These are phyloP conservation scores for Globisporangium abappressorium DNA, from an alignment of 352 stramenopile genomes.

Conservation along the genomic window DNA sequence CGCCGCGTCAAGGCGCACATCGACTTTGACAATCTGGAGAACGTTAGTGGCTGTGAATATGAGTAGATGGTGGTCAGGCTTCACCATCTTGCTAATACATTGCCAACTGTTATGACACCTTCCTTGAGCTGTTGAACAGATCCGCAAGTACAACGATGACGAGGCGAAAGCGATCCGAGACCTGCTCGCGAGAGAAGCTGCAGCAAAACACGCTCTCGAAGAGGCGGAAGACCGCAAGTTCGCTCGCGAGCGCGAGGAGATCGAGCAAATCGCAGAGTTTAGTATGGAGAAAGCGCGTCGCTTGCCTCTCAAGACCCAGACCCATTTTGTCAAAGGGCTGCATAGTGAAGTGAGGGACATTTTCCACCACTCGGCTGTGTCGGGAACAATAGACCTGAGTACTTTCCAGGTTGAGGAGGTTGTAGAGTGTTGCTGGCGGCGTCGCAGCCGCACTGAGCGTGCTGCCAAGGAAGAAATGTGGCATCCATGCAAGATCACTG, in stretches of 20 bases:
- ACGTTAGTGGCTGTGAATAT: constrained; percentile 19
- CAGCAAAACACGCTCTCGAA: constrained; percentile 41
- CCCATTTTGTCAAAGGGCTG: constrained; percentile 41
- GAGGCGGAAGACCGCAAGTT: constrained; percentile 38
- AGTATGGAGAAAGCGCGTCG: constrained; percentile 37
- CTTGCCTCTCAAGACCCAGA: constrained; percentile 37
- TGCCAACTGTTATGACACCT: neutral
- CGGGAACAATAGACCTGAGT: neutral
- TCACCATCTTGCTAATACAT: neutral
- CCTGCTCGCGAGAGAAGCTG: constrained; percentile 36
- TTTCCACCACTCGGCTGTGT: constrained; percentile 23
- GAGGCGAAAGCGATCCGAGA: constrained; percentile 49
- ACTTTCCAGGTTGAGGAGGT: constrained; percentile 32
- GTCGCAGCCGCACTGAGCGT: constrained; percentile 23
- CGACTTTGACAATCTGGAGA: constrained; percentile 35
- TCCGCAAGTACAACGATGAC: constrained; percentile 53
- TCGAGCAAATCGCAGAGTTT: constrained; percentile 35
- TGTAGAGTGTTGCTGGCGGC: constrained; percentile 53
- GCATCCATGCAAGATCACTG: constrained; percentile 36
- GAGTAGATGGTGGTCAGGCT: too few relatives aligned
- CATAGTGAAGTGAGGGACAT: constrained; percentile 34
- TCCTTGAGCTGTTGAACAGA: constrained; percentile 22
- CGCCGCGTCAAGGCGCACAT: constrained; percentile 34
- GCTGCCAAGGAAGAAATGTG: constrained; percentile 23
- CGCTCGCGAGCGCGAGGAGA: constrained; percentile 26